Conservation (phyloP, 352 stramenopile species). For the Globisporangium ultimum region DNA sequence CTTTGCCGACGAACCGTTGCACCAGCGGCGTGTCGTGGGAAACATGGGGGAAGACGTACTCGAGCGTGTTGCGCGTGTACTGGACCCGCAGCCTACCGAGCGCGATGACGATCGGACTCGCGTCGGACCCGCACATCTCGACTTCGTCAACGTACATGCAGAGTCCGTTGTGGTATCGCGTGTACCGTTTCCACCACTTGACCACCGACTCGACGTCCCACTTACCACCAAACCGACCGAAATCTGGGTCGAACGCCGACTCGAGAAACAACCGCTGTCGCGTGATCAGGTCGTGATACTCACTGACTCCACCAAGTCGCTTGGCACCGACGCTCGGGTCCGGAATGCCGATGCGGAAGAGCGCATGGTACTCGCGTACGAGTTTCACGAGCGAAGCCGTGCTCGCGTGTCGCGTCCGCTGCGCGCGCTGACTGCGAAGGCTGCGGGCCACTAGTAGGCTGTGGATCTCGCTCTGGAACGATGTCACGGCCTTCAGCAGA, state of each 20-base stretch:
- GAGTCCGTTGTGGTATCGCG: neutral
- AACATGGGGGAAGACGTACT: slow-evolving; percentile 31
- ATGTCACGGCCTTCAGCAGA: neutral
- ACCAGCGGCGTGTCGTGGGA: slow-evolving; percentile 26
- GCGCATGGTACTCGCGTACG: slow-evolving; percentile 4
- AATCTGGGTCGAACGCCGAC: neutral
- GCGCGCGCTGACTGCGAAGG: neutral
- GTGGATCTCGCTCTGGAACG: slow-evolving; percentile 5
- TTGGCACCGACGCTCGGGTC: neutral
- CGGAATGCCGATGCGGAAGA: neutral
- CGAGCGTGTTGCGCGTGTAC: slow-evolving; percentile 12
- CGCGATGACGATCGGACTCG: neutral
- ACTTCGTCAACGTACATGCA: neutral
- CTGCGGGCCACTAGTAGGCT: neutral
- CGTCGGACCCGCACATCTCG: neutral
- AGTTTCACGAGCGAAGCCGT: slow-evolving; percentile 2
- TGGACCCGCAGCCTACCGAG: neutral
- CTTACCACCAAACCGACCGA: neutral
- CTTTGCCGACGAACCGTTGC: slow-evolving; percentile 26
- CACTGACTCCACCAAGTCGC: neutral
- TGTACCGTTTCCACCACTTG: slow-evolving; percentile 3
- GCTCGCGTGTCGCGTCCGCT: neutral
- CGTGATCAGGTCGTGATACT: neutral
- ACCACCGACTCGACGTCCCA: neutral
- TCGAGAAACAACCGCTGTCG: neutral